Evolutionary conservation across 1,139 yeast genomes (phyloP).

Genomic region (Lodderomyces parapsilosis): DNA sequence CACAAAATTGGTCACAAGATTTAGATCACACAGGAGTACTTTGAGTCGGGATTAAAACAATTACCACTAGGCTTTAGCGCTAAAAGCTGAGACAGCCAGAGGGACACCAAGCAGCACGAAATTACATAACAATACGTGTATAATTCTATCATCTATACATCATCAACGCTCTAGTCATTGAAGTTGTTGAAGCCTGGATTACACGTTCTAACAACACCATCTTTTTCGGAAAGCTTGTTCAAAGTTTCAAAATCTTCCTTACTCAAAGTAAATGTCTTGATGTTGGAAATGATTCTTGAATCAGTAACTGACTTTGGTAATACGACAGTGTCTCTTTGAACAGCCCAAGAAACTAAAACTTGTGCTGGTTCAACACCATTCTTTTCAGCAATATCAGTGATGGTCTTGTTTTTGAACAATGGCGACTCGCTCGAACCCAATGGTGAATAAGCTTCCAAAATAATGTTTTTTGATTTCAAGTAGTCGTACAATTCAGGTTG

Average conservation of each 20-base stretch:
- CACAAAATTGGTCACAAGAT: too few relatives aligned
- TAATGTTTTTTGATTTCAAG: constrained; percentile 43
- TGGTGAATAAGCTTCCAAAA: constrained; percentile 59
- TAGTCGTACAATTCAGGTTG: constrained; percentile 48
- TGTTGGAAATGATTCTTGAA: constrained; percentile 33
- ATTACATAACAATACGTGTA: too few relatives aligned
- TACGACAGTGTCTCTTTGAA: constrained; percentile 50
- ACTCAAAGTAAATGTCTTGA: constrained; percentile 29
- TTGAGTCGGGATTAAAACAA: too few relatives aligned
- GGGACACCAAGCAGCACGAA: neutral
- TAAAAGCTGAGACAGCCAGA: too few relatives aligned
- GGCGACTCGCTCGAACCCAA: constrained; percentile 59
- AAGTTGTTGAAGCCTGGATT: constrained; percentile 27
- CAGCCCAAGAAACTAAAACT: constrained; percentile 53
- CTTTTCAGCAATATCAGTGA: constrained; percentile 44
- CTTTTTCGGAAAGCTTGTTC: constrained; percentile 27
- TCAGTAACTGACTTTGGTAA: constrained; percentile 53
- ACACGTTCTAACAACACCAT: constrained; percentile 32
- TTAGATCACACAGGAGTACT: neutral
- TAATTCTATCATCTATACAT: neutral
- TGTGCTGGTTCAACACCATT: constrained; percentile 43
- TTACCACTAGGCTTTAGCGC: too few relatives aligned
- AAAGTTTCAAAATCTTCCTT: constrained; percentile 35
- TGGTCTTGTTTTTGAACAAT: constrained; percentile 40
- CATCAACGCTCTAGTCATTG: constrained; percentile 15